Evolutionary conservation across 2,329 filamentous ascomycete species (phyloP).

Genomic region (Apiospora marii): DNA sequence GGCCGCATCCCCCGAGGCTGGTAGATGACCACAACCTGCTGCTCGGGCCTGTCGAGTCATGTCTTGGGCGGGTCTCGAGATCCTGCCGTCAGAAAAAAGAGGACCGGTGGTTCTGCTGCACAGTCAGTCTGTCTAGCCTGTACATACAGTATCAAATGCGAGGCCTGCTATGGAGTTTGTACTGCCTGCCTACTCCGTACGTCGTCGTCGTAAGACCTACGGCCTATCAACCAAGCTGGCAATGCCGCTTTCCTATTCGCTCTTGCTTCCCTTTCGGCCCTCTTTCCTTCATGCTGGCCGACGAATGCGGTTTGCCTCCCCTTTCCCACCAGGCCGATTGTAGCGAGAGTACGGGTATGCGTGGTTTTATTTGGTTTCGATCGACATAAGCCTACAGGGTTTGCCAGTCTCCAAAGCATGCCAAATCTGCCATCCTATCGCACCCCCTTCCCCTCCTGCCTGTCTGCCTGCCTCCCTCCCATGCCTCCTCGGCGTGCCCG

Average conservation of each 20-base stretch:
- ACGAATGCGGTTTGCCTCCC: constrained; percentile 20
- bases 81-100: constrained; percentile 10
- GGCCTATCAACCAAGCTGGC: not conserved
- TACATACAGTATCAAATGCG: constrained; percentile 4
- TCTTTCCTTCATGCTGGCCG: constrained; percentile 4
- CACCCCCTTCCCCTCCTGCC: not conserved
- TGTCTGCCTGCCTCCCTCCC: no score
- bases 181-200: not conserved
- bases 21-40: constrained; percentile 14
- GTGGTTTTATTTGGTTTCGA: not conserved
- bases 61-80: not conserved
- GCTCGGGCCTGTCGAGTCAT: constrained; percentile 18
- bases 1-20: constrained; percentile 18
- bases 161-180: not conserved
- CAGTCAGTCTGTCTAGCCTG: not conserved
- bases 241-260: not conserved
- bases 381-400: constrained; percentile 4
- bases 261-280: not conserved
- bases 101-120: not conserved
- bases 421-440: not conserved
- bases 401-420: not conserved
- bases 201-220: not conserved
- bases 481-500: not conserved
- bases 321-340: not conserved
- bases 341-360: not conserved